Evolutionary conservation across 1,284 basidiomycete species (phyloP).

Genomic region (Coriolopsis trogii): DNA sequence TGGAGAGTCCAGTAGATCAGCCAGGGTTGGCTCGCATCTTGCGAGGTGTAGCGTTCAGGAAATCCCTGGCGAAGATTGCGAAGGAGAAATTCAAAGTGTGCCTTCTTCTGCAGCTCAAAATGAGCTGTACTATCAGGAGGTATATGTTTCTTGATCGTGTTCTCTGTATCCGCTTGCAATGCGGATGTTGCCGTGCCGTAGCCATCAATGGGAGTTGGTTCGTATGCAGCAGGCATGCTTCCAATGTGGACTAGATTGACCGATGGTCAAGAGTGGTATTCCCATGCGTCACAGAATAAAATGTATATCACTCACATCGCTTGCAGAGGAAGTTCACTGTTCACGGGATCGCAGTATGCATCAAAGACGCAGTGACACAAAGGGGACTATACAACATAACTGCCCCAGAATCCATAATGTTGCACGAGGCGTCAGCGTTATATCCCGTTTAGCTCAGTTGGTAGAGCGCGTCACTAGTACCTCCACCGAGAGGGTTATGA

Average conservation of each 20-base stretch:
- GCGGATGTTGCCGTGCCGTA: slow-evolving; percentile 66
- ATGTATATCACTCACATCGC: too few relatives aligned
- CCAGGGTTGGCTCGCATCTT: slow-evolving; percentile 94
- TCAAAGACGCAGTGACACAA: too few relatives aligned
- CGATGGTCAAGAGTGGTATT: background rate
- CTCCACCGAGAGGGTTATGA: slow-evolving; percentile 33
- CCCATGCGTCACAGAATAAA: background rate
- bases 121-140: slow-evolving; percentile 29
- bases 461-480: slow-evolving; percentile 64
- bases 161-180: slow-evolving; percentile 71
- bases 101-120: slow-evolving; percentile 51
- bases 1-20: slow-evolving; percentile 91
- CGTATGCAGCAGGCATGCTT: slow-evolving; percentile 1
- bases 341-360: too few relatives aligned
- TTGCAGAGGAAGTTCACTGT: too few relatives aligned
- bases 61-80: slow-evolving; percentile 77
- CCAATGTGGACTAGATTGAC: background rate
- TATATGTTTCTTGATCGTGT: slow-evolving; percentile 53
- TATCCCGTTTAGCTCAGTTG: slow-evolving; percentile 52
- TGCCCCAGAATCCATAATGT: too few relatives aligned
- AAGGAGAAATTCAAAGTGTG: slow-evolving; percentile 71
- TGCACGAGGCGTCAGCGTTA: background rate
- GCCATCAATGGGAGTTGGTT: slow-evolving; percentile 52
- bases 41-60: slow-evolving; percentile 73
- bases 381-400: background rate